Evolutionary conservation across 2,329 filamentous ascomycete genomes (phyloP).

Genomic region (Talaromyces sp.): DNA sequence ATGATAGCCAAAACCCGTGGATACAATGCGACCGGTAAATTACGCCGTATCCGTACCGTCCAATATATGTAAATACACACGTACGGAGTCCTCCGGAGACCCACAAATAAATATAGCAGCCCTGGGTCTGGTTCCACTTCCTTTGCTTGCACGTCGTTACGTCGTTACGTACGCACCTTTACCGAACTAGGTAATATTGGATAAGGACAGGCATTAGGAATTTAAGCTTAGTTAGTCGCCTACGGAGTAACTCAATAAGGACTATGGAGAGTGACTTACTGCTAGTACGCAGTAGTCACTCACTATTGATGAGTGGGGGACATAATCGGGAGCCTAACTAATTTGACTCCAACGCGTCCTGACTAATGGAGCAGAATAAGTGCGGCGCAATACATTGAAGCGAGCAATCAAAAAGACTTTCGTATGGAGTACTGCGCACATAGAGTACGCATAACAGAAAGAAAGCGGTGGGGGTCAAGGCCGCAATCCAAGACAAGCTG

Average conservation of each 20-base stretch:
- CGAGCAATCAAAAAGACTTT: not conserved
- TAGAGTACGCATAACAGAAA: not conserved
- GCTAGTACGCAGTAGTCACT: no score
- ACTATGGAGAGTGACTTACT: not conserved
- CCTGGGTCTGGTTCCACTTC: not conserved
- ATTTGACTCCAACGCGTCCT: not conserved
- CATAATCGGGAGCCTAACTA: not conserved
- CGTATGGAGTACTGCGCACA: not conserved
- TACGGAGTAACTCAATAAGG: slow-evolving; percentile 4
- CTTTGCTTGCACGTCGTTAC: not conserved
- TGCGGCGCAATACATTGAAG: slow-evolving; percentile 5
- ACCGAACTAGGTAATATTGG: not conserved
- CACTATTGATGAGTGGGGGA: not conserved
- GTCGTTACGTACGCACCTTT: not conserved
- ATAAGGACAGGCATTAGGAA: slow-evolving; percentile 5
- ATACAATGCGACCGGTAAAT: not conserved
- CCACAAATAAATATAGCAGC: not conserved
- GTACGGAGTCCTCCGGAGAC: not conserved
- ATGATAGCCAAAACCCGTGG: slow-evolving; percentile 3
- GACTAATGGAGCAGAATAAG: not conserved
- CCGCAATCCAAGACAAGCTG: slow-evolving; percentile 9
- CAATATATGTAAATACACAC: not conserved
- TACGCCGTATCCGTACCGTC: not conserved
- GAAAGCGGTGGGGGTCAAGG: slow-evolving; percentile 9
- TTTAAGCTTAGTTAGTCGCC: slow-evolving; percentile 8